Percentiles rank a stretch among this genome's conserved stretches.
phyloP scores from a whole-genome alignment of 345 rosid genomes.

The Brassica incana region DNA sequence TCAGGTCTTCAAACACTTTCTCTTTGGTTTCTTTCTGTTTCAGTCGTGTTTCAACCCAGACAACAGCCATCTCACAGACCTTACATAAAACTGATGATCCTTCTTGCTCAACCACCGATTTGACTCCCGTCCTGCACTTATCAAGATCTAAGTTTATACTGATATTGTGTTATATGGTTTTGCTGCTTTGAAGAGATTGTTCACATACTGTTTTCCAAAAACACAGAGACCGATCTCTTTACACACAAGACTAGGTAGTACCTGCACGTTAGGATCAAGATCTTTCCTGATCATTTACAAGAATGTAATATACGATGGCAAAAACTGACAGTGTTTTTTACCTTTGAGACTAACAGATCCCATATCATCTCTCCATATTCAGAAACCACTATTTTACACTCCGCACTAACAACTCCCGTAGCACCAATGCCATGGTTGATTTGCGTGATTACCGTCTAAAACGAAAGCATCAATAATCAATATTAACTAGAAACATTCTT shows the following conservation, averaged over 20 bases:
- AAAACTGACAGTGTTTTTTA: conserved; percentile 29
- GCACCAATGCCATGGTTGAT: conserved; percentile 83
- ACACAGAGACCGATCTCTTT: conserved; percentile 61
- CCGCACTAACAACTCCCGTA: conserved; percentile 60
- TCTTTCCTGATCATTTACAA: background rate
- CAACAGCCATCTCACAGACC: conserved; percentile 66
- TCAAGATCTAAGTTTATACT: background rate
- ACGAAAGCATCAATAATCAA: background rate
- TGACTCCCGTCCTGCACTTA: conserved; percentile 43
- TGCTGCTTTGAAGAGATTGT: background rate
- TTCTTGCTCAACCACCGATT: conserved; percentile 49
- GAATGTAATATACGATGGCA: background rate
- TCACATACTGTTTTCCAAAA: conserved; percentile 31
- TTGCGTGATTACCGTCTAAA: conserved; percentile 64
- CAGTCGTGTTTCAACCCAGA: conserved; percentile 71
- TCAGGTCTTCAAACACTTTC: conserved; percentile 50
- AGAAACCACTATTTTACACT: conserved; percentile 68
- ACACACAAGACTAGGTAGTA: conserved; percentile 58
- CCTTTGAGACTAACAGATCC: conserved; percentile 73
- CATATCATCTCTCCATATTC: conserved; percentile 74
- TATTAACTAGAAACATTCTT: background rate
- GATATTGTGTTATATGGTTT: background rate
- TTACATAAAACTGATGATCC: conserved; percentile 42
- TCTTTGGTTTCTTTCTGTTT: conserved; percentile 58
- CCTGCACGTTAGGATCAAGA: conserved; percentile 39